Base-by-base conservation (phyloP, 2,329 filamentous ascomycete species). In the Huntiella decipiens region DNA sequence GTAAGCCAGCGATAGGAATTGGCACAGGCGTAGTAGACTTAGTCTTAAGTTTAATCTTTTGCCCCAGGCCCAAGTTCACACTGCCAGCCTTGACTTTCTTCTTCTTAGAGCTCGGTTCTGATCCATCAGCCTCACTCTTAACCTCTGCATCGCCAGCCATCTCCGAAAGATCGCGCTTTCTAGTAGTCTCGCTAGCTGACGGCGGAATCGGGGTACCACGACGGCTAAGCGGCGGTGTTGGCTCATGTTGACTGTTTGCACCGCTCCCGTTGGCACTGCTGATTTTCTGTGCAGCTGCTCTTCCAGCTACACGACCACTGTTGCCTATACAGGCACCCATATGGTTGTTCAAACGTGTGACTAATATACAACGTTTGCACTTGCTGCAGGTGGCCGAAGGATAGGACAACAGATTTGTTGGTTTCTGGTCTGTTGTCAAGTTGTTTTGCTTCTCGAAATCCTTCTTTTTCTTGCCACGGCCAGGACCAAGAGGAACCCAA, bases 391-490 rank as follows among this genome's bases (percentile, higher is more conserved):
- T 79, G 38, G 73, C 73, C 16, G 74, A 77, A 13, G 75, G 74
- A 53, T 77, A 78, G 1, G 73, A 73, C 31, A 78, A 66, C 44
- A 77, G 72, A 53, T 78, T 77, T 6, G 70, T 65, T 8, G 73
- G 72, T 15, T 70, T 64, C 50, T 73, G 68, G 50, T 74, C 73
- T 4, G 70, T 61, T 8, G 63, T 62, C 52, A 63, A 57, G 39
- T 65, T 61, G 43, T 63, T 62, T 60, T 66, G 74, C 64, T 73
- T 76, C 58, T 77, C 73, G 64, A 77, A 76, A 58, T 78, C 80
- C 67, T 82, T 85, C 70, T 80, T 85, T 66, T 82, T 82, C 65
- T 82, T 82, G 50, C 80, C 81, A 50, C 79, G 71, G 11, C 76
- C 76, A 16, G 77, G 76, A 0, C 73, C 73, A 16, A 79, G 78